Percentiles rank a stretch among this genome's conserved stretches.
phyloP scores from a whole-genome alignment of 2,329 filamentous ascomycete species.

The Xylariales sp. region DNA sequence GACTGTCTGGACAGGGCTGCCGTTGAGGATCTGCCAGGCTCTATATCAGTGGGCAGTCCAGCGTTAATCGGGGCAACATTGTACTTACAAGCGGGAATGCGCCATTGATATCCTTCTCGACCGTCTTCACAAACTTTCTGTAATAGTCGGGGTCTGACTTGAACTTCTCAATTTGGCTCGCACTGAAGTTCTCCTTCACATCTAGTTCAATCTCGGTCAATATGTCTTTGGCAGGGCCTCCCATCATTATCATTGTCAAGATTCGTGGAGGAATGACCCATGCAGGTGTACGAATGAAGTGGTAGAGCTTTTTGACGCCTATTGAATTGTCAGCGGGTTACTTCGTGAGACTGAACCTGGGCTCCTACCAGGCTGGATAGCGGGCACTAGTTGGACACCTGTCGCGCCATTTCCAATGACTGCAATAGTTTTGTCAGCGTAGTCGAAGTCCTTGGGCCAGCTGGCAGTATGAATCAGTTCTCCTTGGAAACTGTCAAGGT shows the following conservation, averaged over 20 bases:
- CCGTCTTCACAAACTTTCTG: constrained; percentile 38
- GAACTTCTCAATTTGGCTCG: constrained; percentile 42
- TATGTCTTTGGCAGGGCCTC: constrained; percentile 30
- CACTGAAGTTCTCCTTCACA: constrained; percentile 36
- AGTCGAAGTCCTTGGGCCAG: constrained; percentile 47
- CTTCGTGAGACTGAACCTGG: not conserved
- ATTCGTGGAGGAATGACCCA: constrained; percentile 36
- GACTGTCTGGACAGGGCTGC: constrained; percentile 35
- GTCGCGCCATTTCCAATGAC: constrained; percentile 55
- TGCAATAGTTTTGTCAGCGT: constrained; percentile 45
- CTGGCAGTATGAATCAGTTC: constrained; percentile 47
- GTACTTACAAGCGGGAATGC: constrained; percentile 36
- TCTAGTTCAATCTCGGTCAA: constrained; percentile 37
- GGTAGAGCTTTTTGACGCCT: constrained; percentile 35
- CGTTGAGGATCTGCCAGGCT: constrained; percentile 32
- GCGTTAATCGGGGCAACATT: too few species aligned
- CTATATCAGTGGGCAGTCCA: too few species aligned
- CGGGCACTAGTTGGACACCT: constrained; percentile 48
- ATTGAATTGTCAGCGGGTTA: not conserved
- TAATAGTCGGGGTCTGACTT: constrained; percentile 41
- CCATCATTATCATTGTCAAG: constrained; percentile 33
- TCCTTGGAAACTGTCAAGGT: constrained; percentile 42
- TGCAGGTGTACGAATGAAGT: constrained; percentile 37
- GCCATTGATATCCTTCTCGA: constrained; percentile 41
- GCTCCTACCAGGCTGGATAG: constrained; percentile 38